Base-by-base conservation (phyloP, 768 basidiomycete species). In the Amanita pallidorosea region DNA sequence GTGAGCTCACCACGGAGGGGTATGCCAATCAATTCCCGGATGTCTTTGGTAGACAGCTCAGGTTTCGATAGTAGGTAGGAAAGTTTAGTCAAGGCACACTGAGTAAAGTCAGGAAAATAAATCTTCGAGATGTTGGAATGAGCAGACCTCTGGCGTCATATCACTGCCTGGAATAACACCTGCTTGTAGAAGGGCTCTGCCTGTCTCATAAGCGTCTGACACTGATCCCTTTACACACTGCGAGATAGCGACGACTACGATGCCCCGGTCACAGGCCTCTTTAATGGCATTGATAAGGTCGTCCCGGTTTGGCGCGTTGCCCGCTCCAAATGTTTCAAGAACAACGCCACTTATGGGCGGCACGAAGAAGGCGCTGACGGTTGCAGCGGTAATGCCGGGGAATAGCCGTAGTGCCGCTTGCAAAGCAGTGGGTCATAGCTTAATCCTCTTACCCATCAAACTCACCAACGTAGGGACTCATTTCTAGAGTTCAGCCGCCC, bases 1-100 rank as follows among this genome's bases (percentile, higher is more conserved):
- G 87, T 91, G 37, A 97, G 80, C 65, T 97, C 93, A 42, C 93
- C 93, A 6, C 93, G 89, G 9, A 96, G 72, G 3, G 94, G 85
- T 31, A 75, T 80, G 11, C 78, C 70, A 51, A 96, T 77, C 18
- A 95, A 74, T 36, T 79, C 70, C 49, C 90, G 81, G 41, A 97
- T 77, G 66, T 90, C 79, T 17, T 70, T 62, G 2, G 71, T 60
- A 0, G 77, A 73, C 6, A 95, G 76, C 58, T 90, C 86, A 1
- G 84, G 72, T 63, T 96, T 95, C 5, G 89, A 89, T 31, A 96
- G 74, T 12, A 97, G 77, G 61, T 96, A 97, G 42, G 85, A 77
- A 13, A 97, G 74, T 67, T 97, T 97, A 12, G 90, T 76, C 17
- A 96, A 76, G 2, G 93, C 93, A 53, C 89, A 90, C 91, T 94